Base-by-base conservation (phyloP, 2,329 filamentous ascomycete genomes). In the Penicillium capsulatum region DNA sequence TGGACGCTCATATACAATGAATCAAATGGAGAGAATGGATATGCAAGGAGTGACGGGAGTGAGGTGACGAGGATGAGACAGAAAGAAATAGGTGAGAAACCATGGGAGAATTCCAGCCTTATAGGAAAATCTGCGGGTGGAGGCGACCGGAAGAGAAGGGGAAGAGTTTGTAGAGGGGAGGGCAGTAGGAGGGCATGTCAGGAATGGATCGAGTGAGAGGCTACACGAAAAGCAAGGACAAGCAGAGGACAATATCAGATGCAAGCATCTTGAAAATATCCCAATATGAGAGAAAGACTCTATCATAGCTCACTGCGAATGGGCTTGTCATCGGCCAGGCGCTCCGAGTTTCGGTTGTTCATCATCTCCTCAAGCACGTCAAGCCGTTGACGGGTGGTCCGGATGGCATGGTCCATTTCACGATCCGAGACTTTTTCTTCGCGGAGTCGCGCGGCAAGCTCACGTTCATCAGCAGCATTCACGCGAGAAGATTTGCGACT, bases 331-430 rank as follows among this genome's bases (percentile, higher is more conserved):
- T 43, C 40, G 8, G 48, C 32, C n/a, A 47, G 27, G 8, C 42
- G 36, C 16, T 59, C 47, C 2, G 41, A 46, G 53, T 71, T 76
- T 59, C 74, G 80, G 58, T 73, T 75, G 47, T 78, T 76, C 36
- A 91, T 74, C 19, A 87, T 84, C 29, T 77, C 75, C 64, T 90
- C 90, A 47, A 98, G 67, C 29, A 84, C 78, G 39, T 77, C 75
- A 20, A 98, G 69, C 57, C 86, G 84, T 69, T 95, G 84, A 61
- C 96, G 87, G 2, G 91, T 96, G 19, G 94, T 79, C 38, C 78
- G 73, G 44, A 96, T 91, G 14, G 88, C 86, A 68, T 94, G 80
- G 48, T 81, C 78, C 43, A 94, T 76, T 60, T 92, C 83, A 22
- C 79, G 73, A 53, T 86, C 79, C 32, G 80, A 79, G 77, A 91